These are phyloP conservation scores for Penicillium lagena DNA, from an alignment of 495 filamentous ascomycete genomes.

Conservation along the genomic window DNA sequence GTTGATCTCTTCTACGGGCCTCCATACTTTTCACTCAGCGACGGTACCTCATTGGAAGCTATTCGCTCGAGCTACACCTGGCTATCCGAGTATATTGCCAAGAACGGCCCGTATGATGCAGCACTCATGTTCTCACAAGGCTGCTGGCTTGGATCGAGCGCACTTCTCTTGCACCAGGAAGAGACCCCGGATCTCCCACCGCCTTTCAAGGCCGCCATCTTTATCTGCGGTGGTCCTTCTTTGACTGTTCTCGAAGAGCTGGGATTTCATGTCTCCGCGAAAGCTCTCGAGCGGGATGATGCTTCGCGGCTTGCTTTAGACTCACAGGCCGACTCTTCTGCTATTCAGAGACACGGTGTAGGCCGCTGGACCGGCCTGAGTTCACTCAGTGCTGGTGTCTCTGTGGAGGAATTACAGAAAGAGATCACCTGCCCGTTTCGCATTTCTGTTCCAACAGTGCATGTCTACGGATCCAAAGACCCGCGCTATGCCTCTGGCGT, in stretches of 20 bases:
- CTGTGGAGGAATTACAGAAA: constrained; percentile 45
- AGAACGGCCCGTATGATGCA: constrained; percentile 53
- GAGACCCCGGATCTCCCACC: constrained; percentile 27
- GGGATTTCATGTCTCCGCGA: constrained; percentile 39
- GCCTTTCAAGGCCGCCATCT: constrained; percentile 54
- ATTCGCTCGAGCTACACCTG: constrained; percentile 35
- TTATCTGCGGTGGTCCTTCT: constrained; percentile 50
- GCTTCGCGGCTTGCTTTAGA: constrained; percentile 21
- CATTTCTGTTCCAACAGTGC: constrained; percentile 55
- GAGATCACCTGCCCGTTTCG: constrained; percentile 30
- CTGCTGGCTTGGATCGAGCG: constrained; percentile 42
- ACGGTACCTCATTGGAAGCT: constrained; percentile 20
- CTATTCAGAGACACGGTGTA: constrained; percentile 21
- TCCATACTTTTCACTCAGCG: constrained; percentile 45
- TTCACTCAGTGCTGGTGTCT: constrained; percentile 25
- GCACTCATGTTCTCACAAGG: constrained; percentile 58
- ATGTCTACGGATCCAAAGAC: constrained; percentile 55
- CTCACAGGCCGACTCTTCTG: constrained; percentile 17
- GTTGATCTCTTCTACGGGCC: constrained; percentile 47
- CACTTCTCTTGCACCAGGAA: constrained; percentile 31
- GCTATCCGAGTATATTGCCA: constrained; percentile 40
- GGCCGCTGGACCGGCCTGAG: constrained; percentile 20
- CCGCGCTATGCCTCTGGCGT: constrained; percentile 47
- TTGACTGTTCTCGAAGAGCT: constrained; percentile 42
- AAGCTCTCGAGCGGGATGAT: constrained; percentile 32